Evolutionary conservation across 805 yeast genomes (phyloP).

Genomic region (Citeromyces matritensis): DNA sequence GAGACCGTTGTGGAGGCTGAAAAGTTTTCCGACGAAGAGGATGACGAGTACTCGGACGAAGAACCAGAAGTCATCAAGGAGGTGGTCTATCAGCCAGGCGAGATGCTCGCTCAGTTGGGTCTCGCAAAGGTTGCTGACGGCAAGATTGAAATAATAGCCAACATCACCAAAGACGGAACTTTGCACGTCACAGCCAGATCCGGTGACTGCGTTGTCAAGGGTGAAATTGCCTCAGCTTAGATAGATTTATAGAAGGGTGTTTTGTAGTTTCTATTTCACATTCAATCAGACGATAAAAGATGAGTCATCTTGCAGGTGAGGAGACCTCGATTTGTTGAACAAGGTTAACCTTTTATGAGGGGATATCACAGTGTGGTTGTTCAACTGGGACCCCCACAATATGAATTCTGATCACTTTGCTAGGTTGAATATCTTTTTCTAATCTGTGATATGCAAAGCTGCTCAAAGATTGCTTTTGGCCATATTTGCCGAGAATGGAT

Average conservation of each 20-base stretch:
- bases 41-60: constrained; percentile 40
- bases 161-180: constrained; percentile 50
- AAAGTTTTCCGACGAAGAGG: constrained; percentile 34
- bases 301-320: no score
- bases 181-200: constrained; percentile 49
- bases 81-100: constrained; percentile 59
- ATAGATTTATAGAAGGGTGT: background rate
- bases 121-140: constrained; percentile 51
- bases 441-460: no score
- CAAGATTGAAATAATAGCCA: constrained; percentile 54
- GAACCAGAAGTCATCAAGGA: constrained; percentile 82
- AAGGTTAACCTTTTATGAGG: no score
- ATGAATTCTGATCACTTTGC: no score
- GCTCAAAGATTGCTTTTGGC: no score
- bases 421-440: no score
- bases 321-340: no score
- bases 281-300: no score
- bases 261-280: no score
- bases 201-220: constrained; percentile 33
- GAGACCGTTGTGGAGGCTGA: constrained; percentile 68
- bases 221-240: constrained; percentile 18
- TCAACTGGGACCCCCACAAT: no score
- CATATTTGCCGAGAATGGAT: no score
- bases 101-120: constrained; percentile 64
- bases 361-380: no score